Base-by-base conservation (phyloP, 164 flowering plant species). In the Nelumbo lutea region DNA sequence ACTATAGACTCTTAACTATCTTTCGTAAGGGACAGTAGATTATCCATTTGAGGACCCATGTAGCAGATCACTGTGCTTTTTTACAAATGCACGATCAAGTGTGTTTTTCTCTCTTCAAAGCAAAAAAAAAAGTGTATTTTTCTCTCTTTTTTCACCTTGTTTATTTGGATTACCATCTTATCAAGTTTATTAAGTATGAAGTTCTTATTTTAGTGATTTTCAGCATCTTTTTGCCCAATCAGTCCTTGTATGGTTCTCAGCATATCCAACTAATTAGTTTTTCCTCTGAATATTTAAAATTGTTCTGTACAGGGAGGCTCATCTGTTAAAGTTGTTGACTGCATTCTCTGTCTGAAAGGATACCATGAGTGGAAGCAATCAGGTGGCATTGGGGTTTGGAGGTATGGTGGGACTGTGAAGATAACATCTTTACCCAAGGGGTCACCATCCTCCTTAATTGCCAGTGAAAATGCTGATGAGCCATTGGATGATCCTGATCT, bases 361-460 rank as follows among this genome's bases (percentile, higher is more conserved):
- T 93, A 82, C 71, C 76, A 87, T 67, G 96, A 93, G 74, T 93
- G 98, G 98, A 86, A 83, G 81, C 87, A 86, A 71, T 84, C 86
- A 6, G 98, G 98, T 48, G 96, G 95, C 52, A 79, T 83, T 73
- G 98, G 98, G 51, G 78, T 83, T n/a, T 90, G 96, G 96, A 86
- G 84, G 68, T 90, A 85, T 76, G 96, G 96, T 69, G 96, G 98
- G 43, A 83, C 87, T 13, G 87, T 89, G 46, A 89, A 76, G 81
- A 87, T 88, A 62, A 80, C 83, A 43, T 81, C 88, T 44, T 75
- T 81, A 59, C 80, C 79, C 2, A 88, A 81, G 65, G 82, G 74
- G 13, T 78, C 85, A 7, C 81, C 86, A 0, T 77, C 87, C 50
- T 85, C 86, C 10, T 68, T 73, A 59, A 67, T 77, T 53, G 76